Base-by-base conservation (phyloP, 805 yeast species). In the Saccharomyces jurei region DNA sequence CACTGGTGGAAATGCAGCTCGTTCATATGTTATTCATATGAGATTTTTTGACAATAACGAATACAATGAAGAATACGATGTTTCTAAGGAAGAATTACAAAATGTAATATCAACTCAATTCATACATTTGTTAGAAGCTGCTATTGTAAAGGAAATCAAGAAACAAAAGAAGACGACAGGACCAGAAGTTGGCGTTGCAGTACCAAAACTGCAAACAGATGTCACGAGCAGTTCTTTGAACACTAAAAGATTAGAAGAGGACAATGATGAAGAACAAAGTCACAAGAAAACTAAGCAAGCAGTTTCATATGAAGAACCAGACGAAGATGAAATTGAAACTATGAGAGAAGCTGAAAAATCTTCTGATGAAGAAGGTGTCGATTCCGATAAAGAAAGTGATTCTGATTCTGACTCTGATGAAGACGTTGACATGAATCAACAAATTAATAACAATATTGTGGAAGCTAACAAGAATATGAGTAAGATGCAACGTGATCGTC, bases 301-400 rank as follows among this genome's bases (percentile, higher is more conserved):
- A 17, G 92, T 87, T 44, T 89, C 97, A 1, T 89, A 89, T 63
- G 98, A 91, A 59, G 96, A 83, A 14, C 96, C 97, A 32, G 98
- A 91, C 72, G 97, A 91, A 58, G 98, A 89, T 30, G 97, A 91
- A 67, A 76, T 88, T 57, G 97, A 89, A 69, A 87, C 88, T 51
- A 87, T 89, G 91, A 84, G 84, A 72, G 80, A 79, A 64, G 96
- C 87, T 51, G 92, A 86, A 70, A 81, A 85, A 63, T 82, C 91
- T 46, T 83, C 84, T 55, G 89, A 83, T 59, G 94, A 85, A 63
- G 86, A 81, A 52, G 80, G 77, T 63, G 67, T 68, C 8, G 75
- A 69, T 48, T 74, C 74, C 46, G 73, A 70, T 52, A 67, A 63
- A 54, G 76, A 72, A 46, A 68, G 67, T 49, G 69, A 64, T 41